phyloP scores from a whole-genome alignment of 345 rosid genomes.

The Brassica carinata region DNA sequence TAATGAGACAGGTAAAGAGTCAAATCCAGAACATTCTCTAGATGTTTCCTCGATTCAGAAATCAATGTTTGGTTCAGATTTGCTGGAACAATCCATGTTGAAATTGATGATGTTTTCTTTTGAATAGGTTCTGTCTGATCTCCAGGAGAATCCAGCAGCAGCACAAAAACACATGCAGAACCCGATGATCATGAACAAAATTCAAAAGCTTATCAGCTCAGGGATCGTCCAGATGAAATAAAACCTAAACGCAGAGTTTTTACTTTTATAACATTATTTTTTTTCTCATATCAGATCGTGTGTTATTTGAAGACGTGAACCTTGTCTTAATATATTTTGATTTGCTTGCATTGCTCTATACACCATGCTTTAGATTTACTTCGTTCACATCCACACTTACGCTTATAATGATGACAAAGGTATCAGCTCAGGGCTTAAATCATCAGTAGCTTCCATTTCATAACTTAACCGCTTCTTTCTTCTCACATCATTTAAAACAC shows the following conservation, averaged over 20 bases:
- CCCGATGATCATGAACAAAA: constrained; percentile 91
- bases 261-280: too few species aligned
- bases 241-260: neutral
- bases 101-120: neutral
- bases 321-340: constrained; percentile 11
- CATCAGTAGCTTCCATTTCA: constrained; percentile 65
- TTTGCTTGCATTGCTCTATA: neutral
- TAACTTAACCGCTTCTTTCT: constrained; percentile 55
- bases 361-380: constrained; percentile 32
- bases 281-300: too few species aligned
- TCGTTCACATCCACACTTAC: constrained; percentile 58
- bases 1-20: constrained; percentile 82
- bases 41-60: neutral
- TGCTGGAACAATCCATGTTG: neutral
- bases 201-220: constrained; percentile 85
- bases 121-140: constrained; percentile 77
- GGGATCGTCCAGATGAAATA: constrained; percentile 89
- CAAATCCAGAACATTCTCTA: neutral
- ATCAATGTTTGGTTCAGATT: neutral
- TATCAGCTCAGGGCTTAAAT: constrained; percentile 74
- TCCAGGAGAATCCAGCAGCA: constrained; percentile 92
- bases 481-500: constrained; percentile 69
- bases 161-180: constrained; percentile 91
- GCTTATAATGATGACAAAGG: constrained; percentile 49
- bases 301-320: neutral